Evolutionary conservation across 129 eudicot genomes (phyloP).

Genomic region (Tagetes patula): DNA sequence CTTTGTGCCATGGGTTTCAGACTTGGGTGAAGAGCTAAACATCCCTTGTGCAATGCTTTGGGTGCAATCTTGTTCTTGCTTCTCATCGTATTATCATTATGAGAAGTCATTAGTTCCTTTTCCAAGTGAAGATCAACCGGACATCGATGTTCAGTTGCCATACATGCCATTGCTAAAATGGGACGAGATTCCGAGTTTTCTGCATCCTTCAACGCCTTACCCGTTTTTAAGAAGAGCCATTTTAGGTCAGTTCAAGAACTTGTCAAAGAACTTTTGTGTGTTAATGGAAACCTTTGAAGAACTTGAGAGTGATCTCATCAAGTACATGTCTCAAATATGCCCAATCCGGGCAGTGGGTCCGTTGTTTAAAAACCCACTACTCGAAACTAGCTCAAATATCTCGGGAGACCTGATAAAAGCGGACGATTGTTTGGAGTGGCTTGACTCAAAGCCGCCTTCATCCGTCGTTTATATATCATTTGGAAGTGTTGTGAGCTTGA

Average conservation of each 20-base stretch:
- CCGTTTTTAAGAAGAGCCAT: constrained; percentile 35
- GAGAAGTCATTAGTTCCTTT: constrained; percentile 37
- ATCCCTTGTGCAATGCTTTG: constrained; percentile 71
- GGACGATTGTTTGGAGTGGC: constrained; percentile 53
- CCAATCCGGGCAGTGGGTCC: constrained; percentile 72
- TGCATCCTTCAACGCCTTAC: constrained; percentile 62
- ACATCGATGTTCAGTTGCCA: constrained; percentile 60
- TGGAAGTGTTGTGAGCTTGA: constrained; percentile 56
- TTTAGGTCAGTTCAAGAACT: constrained; percentile 55
- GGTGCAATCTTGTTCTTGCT: constrained; percentile 79
- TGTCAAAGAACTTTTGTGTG: constrained; percentile 57
- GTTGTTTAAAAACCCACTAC: constrained; percentile 42
- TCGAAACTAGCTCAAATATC: constrained; percentile 28
- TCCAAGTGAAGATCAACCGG: constrained; percentile 50
- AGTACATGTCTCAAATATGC: constrained; percentile 45
- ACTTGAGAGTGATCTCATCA: constrained; percentile 55
- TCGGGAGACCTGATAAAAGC: constrained; percentile 48
- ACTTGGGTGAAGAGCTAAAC: constrained; percentile 50
- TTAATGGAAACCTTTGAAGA: constrained; percentile 69
- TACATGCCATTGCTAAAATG: constrained; percentile 60
- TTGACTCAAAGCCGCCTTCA: constrained; percentile 46
- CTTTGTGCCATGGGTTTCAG: constrained; percentile 73
- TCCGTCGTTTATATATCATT: constrained; percentile 79
- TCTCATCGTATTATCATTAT: constrained; percentile 64
- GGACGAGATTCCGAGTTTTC: constrained; percentile 70